Percentiles rank a stretch among this genome's conserved stretches.
Conservation (phyloP, 208 protist genomes). For the Zelonia costaricensis region DNA sequence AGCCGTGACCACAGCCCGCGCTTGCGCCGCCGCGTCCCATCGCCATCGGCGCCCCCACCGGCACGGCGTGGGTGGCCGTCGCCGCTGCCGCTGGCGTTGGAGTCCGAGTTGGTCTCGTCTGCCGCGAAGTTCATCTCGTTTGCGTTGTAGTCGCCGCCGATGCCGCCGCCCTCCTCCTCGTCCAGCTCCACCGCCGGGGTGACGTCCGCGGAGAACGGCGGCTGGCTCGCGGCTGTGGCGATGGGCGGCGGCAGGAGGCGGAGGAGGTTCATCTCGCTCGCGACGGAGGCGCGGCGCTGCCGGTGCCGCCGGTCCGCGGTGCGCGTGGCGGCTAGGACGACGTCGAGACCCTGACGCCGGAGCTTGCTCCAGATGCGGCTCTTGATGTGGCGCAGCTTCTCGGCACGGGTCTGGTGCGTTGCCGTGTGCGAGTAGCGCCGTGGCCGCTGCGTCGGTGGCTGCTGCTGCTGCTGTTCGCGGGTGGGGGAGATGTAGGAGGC, state of each 20-base stretch:
- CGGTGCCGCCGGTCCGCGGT: slow-evolving; percentile 31
- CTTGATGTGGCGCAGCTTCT: slow-evolving; percentile 37
- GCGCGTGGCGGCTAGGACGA: slow-evolving; percentile 45
- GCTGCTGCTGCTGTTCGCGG: too few species aligned
- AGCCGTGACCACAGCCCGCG: not conserved
- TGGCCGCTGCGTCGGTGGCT: not conserved
- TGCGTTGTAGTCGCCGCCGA: slow-evolving; percentile 7
- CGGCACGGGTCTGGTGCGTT: slow-evolving; percentile 17
- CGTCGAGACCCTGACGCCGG: slow-evolving; percentile 32
- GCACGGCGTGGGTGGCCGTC: slow-evolving; percentile 4
- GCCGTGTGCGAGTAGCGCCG: slow-evolving; percentile 2
- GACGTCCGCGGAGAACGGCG: too few species aligned
- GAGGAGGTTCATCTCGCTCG: slow-evolving; percentile 13
- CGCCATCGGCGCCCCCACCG: not conserved
- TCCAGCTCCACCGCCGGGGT: too few species aligned
- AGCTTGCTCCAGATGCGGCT: slow-evolving; percentile 34
- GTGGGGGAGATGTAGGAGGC: too few species aligned
- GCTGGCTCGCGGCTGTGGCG: not conserved
- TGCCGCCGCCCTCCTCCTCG: too few species aligned
- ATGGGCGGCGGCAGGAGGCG: not conserved
- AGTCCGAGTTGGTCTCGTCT: slow-evolving; percentile 4
- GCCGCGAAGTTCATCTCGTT: slow-evolving; percentile 10
- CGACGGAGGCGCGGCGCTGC: slow-evolving; percentile 13
- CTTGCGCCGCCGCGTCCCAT: too few species aligned
- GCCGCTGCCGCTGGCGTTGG: slow-evolving; percentile 7